A percentile compares a stretch with the other conserved stretches of the same genome.
Evolutionary conservation across 768 basidiomycete species (phyloP).

Genomic region (Mrakia blollopis): DNA sequence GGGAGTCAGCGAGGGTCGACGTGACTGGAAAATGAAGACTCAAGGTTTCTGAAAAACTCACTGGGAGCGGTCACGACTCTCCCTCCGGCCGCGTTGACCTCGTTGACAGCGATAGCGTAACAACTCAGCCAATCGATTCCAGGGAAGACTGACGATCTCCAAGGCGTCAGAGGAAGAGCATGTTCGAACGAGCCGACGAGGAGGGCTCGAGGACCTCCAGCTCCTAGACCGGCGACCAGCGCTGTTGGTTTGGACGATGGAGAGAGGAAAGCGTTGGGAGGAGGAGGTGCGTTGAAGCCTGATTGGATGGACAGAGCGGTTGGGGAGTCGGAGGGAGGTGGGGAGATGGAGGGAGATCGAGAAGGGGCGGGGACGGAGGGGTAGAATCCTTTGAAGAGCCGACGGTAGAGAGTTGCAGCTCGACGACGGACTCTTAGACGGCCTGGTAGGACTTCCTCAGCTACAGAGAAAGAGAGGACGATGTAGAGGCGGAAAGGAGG

Average conservation of each 20-base stretch:
- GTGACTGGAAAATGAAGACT: background rate
- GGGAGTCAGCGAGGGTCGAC: slow-evolving; percentile 7
- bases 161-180: slow-evolving; percentile 69
- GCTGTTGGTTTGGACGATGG: background rate
- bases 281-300: slow-evolving; percentile 9
- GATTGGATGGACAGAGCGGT: slow-evolving; percentile 1
- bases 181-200: slow-evolving; percentile 78
- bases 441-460: slow-evolving; percentile 79
- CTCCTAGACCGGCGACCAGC: background rate
- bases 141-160: slow-evolving; percentile 46
- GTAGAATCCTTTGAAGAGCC: slow-evolving; percentile 64
- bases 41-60: too few species aligned
- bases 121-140: slow-evolving; percentile 90
- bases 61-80: slow-evolving; percentile 81
- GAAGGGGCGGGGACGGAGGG: slow-evolving; percentile 21
- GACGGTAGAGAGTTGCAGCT: slow-evolving; percentile 81
- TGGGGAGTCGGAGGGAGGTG: slow-evolving; percentile 11
- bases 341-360: slow-evolving; percentile 4
- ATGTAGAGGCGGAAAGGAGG: background rate
- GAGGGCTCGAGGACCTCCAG: slow-evolving; percentile 30
- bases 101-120: slow-evolving; percentile 60
- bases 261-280: background rate
- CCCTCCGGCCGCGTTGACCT: slow-evolving; percentile 68
- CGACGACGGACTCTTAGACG: slow-evolving; percentile 69
- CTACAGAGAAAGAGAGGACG: slow-evolving; percentile 32